These are phyloP conservation scores for Ganoderma resinaceum DNA, from an alignment of 1,284 basidiomycete genomes.

Conservation along the genomic window DNA sequence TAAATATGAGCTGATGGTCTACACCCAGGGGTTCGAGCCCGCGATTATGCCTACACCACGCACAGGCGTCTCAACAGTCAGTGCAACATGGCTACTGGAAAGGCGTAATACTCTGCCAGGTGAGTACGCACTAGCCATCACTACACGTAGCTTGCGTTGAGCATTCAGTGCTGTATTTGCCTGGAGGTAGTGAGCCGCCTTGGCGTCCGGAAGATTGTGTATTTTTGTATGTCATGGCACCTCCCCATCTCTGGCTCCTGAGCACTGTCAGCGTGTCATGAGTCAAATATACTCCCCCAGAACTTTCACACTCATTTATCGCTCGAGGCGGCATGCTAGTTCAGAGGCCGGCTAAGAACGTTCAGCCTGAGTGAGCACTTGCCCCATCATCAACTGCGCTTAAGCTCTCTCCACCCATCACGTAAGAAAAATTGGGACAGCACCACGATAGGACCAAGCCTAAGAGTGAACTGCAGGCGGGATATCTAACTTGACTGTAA, in stretches of 20 bases:
- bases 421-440: background rate
- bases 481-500: background rate
- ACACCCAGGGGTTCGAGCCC: conserved; percentile 37
- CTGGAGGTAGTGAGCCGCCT: background rate
- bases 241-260: background rate
- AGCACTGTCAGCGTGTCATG: conserved; percentile 4
- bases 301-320: no score
- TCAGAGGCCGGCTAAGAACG: background rate
- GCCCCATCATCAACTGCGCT: background rate
- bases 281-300: no score
- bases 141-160: background rate
- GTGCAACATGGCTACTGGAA: conserved; percentile 23
- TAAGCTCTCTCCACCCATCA: background rate
- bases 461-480: background rate
- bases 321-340: background rate
- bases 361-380: background rate
- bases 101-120: conserved; percentile 7
- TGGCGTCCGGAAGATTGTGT: conserved; percentile 7
- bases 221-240: background rate
- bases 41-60: conserved; percentile 37
- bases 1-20: conserved; percentile 5
- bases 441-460: background rate
- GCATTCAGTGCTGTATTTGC: background rate
- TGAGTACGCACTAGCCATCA: background rate
- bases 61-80: conserved; percentile 30